phyloP scores from a whole-genome alignment of 441 rosid genomes.

The Adansonia gregorii region DNA sequence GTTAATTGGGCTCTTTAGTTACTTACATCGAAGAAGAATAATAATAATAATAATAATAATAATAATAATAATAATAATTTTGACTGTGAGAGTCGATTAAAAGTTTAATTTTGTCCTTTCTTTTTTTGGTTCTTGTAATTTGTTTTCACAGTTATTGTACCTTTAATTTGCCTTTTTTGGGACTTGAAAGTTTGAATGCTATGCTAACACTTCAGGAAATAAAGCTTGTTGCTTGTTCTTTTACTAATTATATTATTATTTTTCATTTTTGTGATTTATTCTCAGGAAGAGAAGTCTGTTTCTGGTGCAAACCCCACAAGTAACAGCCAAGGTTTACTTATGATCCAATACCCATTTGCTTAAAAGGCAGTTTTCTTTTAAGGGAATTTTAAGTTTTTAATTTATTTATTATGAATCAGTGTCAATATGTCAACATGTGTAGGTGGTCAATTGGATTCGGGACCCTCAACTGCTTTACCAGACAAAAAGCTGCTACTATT shows the following conservation, averaged over 20 bases:
- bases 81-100: conserved; percentile 33
- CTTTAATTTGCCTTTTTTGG: conserved; percentile 35
- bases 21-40: neutral
- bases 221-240: conserved; percentile 19
- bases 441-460: conserved; percentile 48
- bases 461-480: conserved; percentile 77
- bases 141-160: conserved; percentile 27
- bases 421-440: conserved; percentile 28
- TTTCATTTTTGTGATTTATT: conserved; percentile 19
- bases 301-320: conserved; percentile 44
- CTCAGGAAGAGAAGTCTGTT: conserved; percentile 52
- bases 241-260: conserved; percentile 15
- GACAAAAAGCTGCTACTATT: conserved; percentile 83
- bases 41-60: conserved; percentile 33
- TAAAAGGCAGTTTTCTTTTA: conserved; percentile 15
- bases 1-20: conserved; percentile 12
- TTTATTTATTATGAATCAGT: conserved; percentile 16
- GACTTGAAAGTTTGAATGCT: conserved; percentile 32
- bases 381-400: conserved; percentile 17
- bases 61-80: conserved; percentile 34
- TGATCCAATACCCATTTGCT: conserved; percentile 23
- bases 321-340: conserved; percentile 49
- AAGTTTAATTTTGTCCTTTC: conserved; percentile 53
- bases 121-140: conserved; percentile 23
- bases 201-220: conserved; percentile 28